A percentile compares a stretch with the other conserved stretches of the same genome.
Conservation (phyloP, 192 early-diverging fungal species). For the Coemansia sp. region DNA sequence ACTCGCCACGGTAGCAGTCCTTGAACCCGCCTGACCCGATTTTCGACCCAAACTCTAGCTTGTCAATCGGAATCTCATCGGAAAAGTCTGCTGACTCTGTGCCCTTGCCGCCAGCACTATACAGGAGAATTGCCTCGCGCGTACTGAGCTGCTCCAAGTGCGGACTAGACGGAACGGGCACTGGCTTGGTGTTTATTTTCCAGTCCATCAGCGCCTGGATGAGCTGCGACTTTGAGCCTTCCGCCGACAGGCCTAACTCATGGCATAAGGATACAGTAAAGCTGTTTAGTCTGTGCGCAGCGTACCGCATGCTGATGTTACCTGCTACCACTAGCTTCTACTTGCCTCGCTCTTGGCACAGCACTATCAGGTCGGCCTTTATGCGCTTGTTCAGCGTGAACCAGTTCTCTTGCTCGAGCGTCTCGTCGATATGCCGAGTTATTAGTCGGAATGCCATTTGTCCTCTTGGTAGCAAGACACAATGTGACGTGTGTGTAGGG, state of each 20-base stretch:
- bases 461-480: neutral
- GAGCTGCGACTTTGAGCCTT: constrained; percentile 65
- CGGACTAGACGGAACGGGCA: constrained; percentile 70
- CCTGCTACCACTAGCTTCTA: no score
- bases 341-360: constrained; percentile 75
- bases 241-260: constrained; percentile 64
- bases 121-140: constrained; percentile 50
- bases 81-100: constrained; percentile 59
- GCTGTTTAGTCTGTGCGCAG: neutral
- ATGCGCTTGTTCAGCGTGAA: constrained; percentile 64
- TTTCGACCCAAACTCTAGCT: constrained; percentile 65
- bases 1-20: constrained; percentile 72
- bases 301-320: neutral
- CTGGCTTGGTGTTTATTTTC: constrained; percentile 68
- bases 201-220: constrained; percentile 65
- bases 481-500: no score
- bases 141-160: constrained; percentile 59
- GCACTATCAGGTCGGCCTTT: constrained; percentile 71
- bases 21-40: constrained; percentile 79
- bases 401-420: constrained; percentile 61
- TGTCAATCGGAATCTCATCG: constrained; percentile 64
- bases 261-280: neutral
- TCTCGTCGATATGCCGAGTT: constrained; percentile 61
- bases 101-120: constrained; percentile 35
- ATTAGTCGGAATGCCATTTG: constrained; percentile 61